Conservation (phyloP, 352 stramenopile genomes). For the Phytophthora sp. region DNA sequence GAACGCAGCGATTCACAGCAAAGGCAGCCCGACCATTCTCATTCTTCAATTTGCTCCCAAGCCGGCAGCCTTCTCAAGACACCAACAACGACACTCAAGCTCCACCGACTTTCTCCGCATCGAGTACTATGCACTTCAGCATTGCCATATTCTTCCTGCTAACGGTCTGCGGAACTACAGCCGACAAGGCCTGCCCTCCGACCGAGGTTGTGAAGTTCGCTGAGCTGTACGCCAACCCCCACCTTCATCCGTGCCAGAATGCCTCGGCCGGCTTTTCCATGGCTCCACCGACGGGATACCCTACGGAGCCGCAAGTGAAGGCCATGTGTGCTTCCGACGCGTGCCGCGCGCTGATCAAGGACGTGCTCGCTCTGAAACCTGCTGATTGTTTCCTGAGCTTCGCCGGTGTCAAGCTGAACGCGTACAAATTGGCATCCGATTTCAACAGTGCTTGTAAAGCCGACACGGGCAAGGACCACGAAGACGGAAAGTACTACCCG, state of each 20-base stretch:
- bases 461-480: background rate
- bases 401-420: conserved; percentile 25
- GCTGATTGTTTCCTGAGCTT: conserved; percentile 31
- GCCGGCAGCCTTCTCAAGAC: conserved; percentile 13
- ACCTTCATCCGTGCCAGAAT: conserved; percentile 36
- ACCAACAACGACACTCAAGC: background rate
- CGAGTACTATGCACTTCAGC: conserved; percentile 19
- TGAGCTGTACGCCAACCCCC: conserved; percentile 32
- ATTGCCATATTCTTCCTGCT: conserved; percentile 23
- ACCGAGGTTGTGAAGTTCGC: conserved; percentile 30
- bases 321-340: conserved; percentile 28
- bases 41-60: conserved; percentile 39
- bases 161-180: conserved; percentile 5
- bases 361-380: conserved; percentile 25
- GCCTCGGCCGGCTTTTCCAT: conserved; percentile 27
- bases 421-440: conserved; percentile 15
- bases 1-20: background rate
- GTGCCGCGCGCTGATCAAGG: conserved; percentile 22
- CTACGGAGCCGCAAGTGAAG: conserved; percentile 28
- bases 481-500: conserved; percentile 4
- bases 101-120: background rate
- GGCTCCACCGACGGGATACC: conserved; percentile 18
- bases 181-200: conserved; percentile 29
- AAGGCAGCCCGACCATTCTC: too few relatives aligned
- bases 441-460: conserved; percentile 12